A percentile compares a stretch with the other conserved stretches of the same genome.
Evolutionary conservation across 768 basidiomycete genomes (phyloP).

Genomic region (Amanita inopinata): DNA sequence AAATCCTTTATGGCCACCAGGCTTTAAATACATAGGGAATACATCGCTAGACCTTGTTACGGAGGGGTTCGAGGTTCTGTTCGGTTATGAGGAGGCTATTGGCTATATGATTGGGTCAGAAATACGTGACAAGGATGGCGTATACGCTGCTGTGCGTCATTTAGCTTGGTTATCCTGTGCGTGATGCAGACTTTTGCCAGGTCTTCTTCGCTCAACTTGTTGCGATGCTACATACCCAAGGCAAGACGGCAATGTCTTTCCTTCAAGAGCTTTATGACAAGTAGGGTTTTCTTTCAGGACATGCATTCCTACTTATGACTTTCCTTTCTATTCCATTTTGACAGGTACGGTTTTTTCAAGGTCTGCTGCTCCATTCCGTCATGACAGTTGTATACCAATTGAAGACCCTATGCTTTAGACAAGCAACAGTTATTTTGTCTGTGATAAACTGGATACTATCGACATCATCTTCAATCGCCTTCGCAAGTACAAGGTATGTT

Average conservation of each 20-base stretch:
- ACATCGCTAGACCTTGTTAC: slow-evolving; percentile 55
- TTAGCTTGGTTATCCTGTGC: not conserved
- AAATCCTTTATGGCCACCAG: slow-evolving; percentile 24
- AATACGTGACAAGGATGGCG: slow-evolving; percentile 83
- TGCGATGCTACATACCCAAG: slow-evolving; percentile 35
- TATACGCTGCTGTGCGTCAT: slow-evolving; percentile 59
- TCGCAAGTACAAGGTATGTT: slow-evolving; percentile 42
- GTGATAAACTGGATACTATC: slow-evolving; percentile 54
- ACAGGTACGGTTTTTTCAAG: slow-evolving; percentile 73
- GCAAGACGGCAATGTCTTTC: slow-evolving; percentile 45
- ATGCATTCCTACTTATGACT: not conserved
- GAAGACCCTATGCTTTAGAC: slow-evolving; percentile 35
- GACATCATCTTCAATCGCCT: slow-evolving; percentile 60
- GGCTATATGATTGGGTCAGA: slow-evolving; percentile 81
- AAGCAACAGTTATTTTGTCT: slow-evolving; percentile 77
- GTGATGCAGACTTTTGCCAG: slow-evolving; percentile 23
- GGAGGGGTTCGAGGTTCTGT: slow-evolving; percentile 63
- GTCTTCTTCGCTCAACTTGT: slow-evolving; percentile 63
- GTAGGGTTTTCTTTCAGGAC: too few species aligned
- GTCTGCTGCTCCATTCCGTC: slow-evolving; percentile 23
- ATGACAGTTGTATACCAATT: not conserved
- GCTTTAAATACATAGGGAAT: slow-evolving; percentile 90
- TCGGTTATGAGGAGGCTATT: slow-evolving; percentile 90
- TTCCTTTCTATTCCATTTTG: slow-evolving; percentile 2
- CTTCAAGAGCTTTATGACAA: slow-evolving; percentile 53